Evolutionary conservation across 1,284 basidiomycete genomes (phyloP), one percentile per base, ranked within the genome.

Genomic region (Sanghuangporus sanghuang): DNA sequence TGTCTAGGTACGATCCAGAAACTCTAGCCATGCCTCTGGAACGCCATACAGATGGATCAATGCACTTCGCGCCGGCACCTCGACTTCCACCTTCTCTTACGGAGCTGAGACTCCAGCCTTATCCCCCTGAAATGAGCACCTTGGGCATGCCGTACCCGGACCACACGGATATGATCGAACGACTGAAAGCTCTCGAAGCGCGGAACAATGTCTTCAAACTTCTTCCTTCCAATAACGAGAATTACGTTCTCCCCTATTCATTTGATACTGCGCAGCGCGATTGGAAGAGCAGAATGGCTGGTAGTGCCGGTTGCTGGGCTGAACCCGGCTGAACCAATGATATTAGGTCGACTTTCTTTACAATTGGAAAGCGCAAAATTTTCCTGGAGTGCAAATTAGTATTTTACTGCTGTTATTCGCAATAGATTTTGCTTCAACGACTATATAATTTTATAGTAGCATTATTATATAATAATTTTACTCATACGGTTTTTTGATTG

Each of bases 241-340:
- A 65, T 40, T 66, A 66, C 35, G 53, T 57, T 12, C 57, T 66
- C 2, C 62, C 65, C 3, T 66, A 66, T 46, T 60, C 61, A 6
- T 66, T 66, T 48, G 65, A 66, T 35, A 48, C 50, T 16, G 65
- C 65, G 39, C 54, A 42, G 27, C 57, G 46, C 6, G 50, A 66
- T 44, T 66, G 65, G 65, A 53, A 60, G 32, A 53, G 63, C 38
- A 59, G 65, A 36, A 64, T 66, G 59, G 50, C 32, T 38, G 65
- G 65, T 7, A 57, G 62, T 32, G 18, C 18, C n/a, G 65, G 65
- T 11, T 66, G 65, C 50, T 66, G 65, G 65, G 42, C 36, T 23
- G 53, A 54, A 14, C 36, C 44, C 44, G 6, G 21, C 16, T 46
- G 44, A 46, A 14, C 42, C 42, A 44, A 14, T 6, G 42, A 9